phyloP scores from a whole-genome alignment of 768 basidiomycete genomes.

The Phlegmacium glaucopus region DNA sequence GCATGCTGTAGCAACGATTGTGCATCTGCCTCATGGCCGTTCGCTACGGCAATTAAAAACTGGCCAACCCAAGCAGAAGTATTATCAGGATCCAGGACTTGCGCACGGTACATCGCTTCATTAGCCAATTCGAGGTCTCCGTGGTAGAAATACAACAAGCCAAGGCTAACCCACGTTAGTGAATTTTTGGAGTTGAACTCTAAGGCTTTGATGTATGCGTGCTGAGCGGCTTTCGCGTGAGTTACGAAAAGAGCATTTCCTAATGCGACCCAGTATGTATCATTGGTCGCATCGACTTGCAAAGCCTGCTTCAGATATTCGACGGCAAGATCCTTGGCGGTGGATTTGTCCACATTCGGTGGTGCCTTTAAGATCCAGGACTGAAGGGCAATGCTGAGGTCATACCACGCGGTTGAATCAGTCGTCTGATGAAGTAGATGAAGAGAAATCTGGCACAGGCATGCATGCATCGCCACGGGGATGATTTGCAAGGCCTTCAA shows the following conservation, averaged over 20 bases:
- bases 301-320: conserved; percentile 69
- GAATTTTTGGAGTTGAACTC: conserved; percentile 86
- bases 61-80: conserved; percentile 90
- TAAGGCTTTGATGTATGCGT: conserved; percentile 86
- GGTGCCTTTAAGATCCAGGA: conserved; percentile 36
- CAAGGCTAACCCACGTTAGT: conserved; percentile 81
- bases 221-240: conserved; percentile 77
- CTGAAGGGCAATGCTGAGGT: conserved; percentile 64
- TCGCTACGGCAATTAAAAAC: conserved; percentile 61
- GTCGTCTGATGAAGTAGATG: conserved; percentile 47
- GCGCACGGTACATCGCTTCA: conserved; percentile 83
- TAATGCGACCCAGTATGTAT: conserved; percentile 78
- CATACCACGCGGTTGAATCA: conserved; percentile 65
- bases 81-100: conserved; percentile 90
- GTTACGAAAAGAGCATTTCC: conserved; percentile 67
- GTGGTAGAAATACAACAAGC: conserved; percentile 80
- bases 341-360: conserved; percentile 20
- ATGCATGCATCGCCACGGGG: conserved; percentile 54
- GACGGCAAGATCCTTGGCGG: conserved; percentile 39
- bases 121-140: conserved; percentile 80
- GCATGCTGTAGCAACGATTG: conserved; percentile 72
- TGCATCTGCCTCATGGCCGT: conserved; percentile 60
- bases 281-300: conserved; percentile 66
- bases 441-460: conserved; percentile 58
- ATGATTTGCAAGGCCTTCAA: conserved; percentile 36